These are phyloP conservation scores for Myxozyma nipponensis DNA, from an alignment of 805 yeast species.

Conservation along the genomic window DNA sequence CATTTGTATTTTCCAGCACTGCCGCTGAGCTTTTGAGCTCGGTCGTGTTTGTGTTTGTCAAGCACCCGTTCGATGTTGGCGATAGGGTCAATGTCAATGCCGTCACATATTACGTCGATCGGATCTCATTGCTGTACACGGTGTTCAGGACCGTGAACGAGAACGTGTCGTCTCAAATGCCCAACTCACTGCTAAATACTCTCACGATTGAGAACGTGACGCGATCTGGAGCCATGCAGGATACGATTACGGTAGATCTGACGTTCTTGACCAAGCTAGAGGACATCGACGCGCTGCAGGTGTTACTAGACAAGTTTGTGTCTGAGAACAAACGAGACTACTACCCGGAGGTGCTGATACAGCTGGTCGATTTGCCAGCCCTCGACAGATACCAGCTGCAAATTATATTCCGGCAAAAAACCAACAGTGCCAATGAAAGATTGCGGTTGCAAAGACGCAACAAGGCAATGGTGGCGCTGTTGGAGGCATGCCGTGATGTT, in stretches of 20 bases:
- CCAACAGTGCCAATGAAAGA: constrained; percentile 36
- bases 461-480: constrained; percentile 15
- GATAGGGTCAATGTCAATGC: constrained; percentile 38
- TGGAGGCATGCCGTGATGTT: constrained; percentile 9
- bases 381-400: constrained; percentile 36
- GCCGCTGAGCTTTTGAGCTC: constrained; percentile 41
- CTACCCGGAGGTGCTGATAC: constrained; percentile 35
- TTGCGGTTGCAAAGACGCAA: constrained; percentile 13
- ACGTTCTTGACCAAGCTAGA: constrained; percentile 34
- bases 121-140: constrained; percentile 39
- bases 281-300: constrained; percentile 36
- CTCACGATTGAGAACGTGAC: constrained; percentile 40
- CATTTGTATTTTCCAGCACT: constrained; percentile 40
- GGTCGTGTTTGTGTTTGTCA: constrained; percentile 41
- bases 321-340: constrained; percentile 38
- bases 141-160: constrained; percentile 35
- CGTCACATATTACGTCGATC: constrained; percentile 32
- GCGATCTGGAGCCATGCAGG: constrained; percentile 34
- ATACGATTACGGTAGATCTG: constrained; percentile 26
- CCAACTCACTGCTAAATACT: constrained; percentile 39
- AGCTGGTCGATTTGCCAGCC: constrained; percentile 36
- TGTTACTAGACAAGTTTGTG: constrained; percentile 33
- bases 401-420: constrained; percentile 33
- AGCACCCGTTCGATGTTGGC: constrained; percentile 44
- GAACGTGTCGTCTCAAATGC: constrained; percentile 36